Conservation (phyloP, 495 filamentous ascomycete genomes). For the Amphirosellinia nigrospora region DNA sequence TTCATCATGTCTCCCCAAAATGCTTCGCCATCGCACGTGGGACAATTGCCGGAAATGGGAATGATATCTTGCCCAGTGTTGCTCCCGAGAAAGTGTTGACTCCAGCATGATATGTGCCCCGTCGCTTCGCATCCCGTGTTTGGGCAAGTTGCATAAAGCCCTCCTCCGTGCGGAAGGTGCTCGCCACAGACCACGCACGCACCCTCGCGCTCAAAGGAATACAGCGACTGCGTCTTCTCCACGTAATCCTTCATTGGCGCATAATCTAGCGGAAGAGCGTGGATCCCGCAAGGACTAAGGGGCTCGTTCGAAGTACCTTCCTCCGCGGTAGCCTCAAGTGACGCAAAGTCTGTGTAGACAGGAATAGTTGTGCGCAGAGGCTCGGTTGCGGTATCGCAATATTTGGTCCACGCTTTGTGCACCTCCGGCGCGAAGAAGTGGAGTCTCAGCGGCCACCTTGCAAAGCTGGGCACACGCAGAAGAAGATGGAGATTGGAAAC, state of each 20-base stretch:
- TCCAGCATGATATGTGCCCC: constrained; percentile 80
- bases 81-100: constrained; percentile 62
- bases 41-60: constrained; percentile 75
- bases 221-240: constrained; percentile 69
- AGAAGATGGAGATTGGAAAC: constrained; percentile 80
- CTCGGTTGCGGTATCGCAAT: constrained; percentile 57
- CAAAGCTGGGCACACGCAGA: constrained; percentile 77
- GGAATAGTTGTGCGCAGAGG: constrained; percentile 56
- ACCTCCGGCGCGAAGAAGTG: constrained; percentile 81
- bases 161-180: constrained; percentile 51
- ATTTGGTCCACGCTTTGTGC: constrained; percentile 68
- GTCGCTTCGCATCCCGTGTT: constrained; percentile 66
- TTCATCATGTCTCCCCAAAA: constrained; percentile 81
- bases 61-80: constrained; percentile 59
- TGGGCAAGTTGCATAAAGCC: constrained; percentile 73
- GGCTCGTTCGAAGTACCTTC: constrained; percentile 12
- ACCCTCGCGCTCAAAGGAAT: constrained; percentile 64
- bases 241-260: constrained; percentile 67
- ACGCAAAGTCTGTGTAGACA: constrained; percentile 62
- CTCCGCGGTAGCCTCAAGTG: constrained; percentile 12
- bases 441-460: constrained; percentile 78
- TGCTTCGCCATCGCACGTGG: constrained; percentile 65
- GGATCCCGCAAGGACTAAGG: constrained; percentile 50
- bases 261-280: constrained; percentile 71
- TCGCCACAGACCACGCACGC: constrained; percentile 69